Evolutionary conservation across 148 eudicot species (phyloP), one percentile per base, ranked within the genome.

Genomic region (Polygonum maritimum): DNA sequence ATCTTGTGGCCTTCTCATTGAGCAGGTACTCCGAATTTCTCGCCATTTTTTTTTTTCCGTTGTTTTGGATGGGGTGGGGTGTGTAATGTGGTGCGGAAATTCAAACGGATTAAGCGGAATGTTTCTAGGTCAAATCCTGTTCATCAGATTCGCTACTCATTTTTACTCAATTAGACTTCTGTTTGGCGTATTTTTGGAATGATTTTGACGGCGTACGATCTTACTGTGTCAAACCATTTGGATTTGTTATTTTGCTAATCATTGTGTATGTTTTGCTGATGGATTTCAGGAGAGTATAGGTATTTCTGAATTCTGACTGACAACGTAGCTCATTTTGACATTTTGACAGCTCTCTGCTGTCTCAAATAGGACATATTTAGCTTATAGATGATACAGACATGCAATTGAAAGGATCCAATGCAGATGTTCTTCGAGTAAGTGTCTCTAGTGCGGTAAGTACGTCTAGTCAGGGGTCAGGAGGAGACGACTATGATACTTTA

Each of bases 401-500:
- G 97, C 97, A 92, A 78, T 83, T 80, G 54, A 92, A 84, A 85
- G 97, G 95, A 78, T 85, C 91, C 81, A 81, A 78, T 80, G 86
- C 96, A 75, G 97, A 94, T 83, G 84, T 82, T 83, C 80, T 92
- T 71, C 90, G 98, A 48, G 97, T 92, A 51, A 94, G 98, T 82
- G 96, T 94, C 63, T 94, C 98, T 69, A 94, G 98, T 84, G 98
- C 92, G 69, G 93, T 88, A 7, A 94, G 98, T 84, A 89, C 97
- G 47, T 94, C 98, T 48, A 94, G 98, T 83, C 97, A 91, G 72
- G 97, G 98, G 69, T 94, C 98, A 57, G 93, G 84, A 18, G 92
- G 88, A 22, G 98, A 94, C 78, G 97, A 94, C 74, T 88, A 84
- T 80, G 98, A 94, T 84, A 92, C 96, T 36, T 79, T 92, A 70